Base-by-base conservation (phyloP, 2,329 filamentous ascomycete species). In the Rhytidhysteron rufulum region DNA sequence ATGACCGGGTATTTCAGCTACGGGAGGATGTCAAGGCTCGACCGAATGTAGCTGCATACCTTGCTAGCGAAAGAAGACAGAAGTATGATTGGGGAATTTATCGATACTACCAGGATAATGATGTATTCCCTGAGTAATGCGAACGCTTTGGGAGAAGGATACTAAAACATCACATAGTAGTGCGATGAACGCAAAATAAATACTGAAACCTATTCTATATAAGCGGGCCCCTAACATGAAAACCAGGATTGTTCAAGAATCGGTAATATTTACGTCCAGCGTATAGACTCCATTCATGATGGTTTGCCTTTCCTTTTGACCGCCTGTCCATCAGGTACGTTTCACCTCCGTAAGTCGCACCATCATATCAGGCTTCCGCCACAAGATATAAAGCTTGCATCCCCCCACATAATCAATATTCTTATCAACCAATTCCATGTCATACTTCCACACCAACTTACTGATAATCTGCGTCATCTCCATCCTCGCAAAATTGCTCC, bases 41-140 rank as follows among this genome's bases (percentile, higher is more conserved):
- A 5, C 41, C 41, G 19, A 43, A 43, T 32, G 31, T 43, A 34
- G 41, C 41, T 39, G 41, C 41, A 20, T 43, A 43, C 20, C 41
- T 43, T 31, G 41, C 36, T 9, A 43, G 41, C 36, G 41, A 40
- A 16, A 43, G 21, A 21, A 34, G 41, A 24, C 41, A 43, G 24
- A 43, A 40, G 37, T 43, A 39, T 31, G 41, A 39, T 27, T 43
- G 41, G 41, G 41, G 41, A 22, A 39, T 43, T 36, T 43, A 43
- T 24, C 36, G 41, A 10, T 40, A 43, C 32, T 43, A 43, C 31
- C 29, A 21, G 5, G 41, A 40, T 4, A 43, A 43, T 32, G 45
- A 43, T 33, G 40, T 40, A 25, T 7, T 37, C 6, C 34, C 22
- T 13, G 34, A 37, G 22, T 37, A 37, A 22, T 25, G n/a, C n/a